Base-by-base conservation (phyloP, 352 stramenopile genomes). In the Pythium aristosporum region DNA sequence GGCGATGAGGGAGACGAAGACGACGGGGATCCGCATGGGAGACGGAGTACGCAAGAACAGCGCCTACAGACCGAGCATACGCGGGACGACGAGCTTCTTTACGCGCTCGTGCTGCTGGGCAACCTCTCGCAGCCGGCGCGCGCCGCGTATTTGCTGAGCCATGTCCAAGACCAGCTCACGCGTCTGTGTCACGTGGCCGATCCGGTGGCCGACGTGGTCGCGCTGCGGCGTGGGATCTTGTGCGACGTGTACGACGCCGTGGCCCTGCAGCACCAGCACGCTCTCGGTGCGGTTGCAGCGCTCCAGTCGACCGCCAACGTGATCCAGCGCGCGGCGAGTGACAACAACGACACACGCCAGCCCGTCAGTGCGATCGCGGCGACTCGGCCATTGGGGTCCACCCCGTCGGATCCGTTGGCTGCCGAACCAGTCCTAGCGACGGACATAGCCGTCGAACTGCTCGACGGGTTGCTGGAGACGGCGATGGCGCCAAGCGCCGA, bases 221-320 rank as follows among this genome's bases (percentile, higher is more conserved):
- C 71, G 23, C 65, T 92, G 28, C 69, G 79, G 1, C 67, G 73
- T 0, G 72, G 86, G 32, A 82, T 94, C 49, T 65, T 94, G 37
- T 71, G 75, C 0, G 82, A 72, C 28, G 75, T 93, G 39, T 75
- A 87, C 44, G 79, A 85, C 5, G 80, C 80, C 0, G 69, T 87
- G 7, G 20, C 71, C 5, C 34, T 41, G 20, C 54, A 68, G 52
- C 59, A 72, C 21, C 21, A 67, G 25, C 58, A 61, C 34, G 48
- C n/a, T 25, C 46, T 43, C 3, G 39, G 32, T 12, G 25, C 28
- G 18, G 28, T 44, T 16, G 13, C 37, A 12, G 56, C 39, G 56
- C 54, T 66, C 21, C 23, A 18, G 9, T 20, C 48, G 6, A 49
- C 57, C 0, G 57, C 57, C 5, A 42, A 62, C 6, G 13, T 59